A percentile compares a stretch with the other conserved stretches of the same genome.
phyloP scores from a whole-genome alignment of 2,329 filamentous ascomycete genomes.

The Furcasterigmium furcatum region DNA sequence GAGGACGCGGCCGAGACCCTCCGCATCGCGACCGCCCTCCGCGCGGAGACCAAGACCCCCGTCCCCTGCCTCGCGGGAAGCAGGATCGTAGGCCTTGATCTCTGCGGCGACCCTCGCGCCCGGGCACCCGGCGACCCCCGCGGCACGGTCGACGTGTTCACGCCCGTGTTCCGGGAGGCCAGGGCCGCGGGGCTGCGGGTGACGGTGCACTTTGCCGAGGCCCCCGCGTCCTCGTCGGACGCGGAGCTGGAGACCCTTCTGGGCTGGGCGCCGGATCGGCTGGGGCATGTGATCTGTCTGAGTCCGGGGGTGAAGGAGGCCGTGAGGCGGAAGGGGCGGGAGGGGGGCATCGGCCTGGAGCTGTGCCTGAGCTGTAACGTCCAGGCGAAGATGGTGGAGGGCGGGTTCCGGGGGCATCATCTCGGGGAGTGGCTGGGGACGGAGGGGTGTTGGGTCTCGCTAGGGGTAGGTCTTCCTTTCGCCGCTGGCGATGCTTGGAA shows the following conservation, averaged over 20 bases:
- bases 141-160: conserved; percentile 59
- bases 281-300: conserved; percentile 80
- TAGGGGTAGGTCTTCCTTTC: conserved; percentile 57
- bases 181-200: conserved; percentile 53
- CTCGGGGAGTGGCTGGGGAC: conserved; percentile 69
- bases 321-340: conserved; percentile 18
- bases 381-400: conserved; percentile 67
- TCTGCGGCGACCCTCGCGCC: conserved; percentile 68
- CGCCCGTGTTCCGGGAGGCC: conserved; percentile 55
- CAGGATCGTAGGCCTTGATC: conserved; percentile 69
- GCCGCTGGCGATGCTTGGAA: background rate
- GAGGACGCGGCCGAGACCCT: conserved; percentile 62
- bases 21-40: conserved; percentile 56
- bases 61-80: background rate
- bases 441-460: conserved; percentile 56
- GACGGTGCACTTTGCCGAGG: conserved; percentile 79
- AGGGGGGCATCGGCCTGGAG: conserved; percentile 63
- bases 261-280: conserved; percentile 60
- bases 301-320: conserved; percentile 49
- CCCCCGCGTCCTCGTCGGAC: conserved; percentile 49
- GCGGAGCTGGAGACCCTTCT: conserved; percentile 64
- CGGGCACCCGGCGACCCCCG: conserved; percentile 50
- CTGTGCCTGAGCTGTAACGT: conserved; percentile 81
- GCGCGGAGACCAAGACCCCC: too few relatives aligned
- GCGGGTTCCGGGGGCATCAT: conserved; percentile 68